Base-by-base conservation (phyloP, 2,329 filamentous ascomycete genomes). In the Trichoderma koningii region DNA sequence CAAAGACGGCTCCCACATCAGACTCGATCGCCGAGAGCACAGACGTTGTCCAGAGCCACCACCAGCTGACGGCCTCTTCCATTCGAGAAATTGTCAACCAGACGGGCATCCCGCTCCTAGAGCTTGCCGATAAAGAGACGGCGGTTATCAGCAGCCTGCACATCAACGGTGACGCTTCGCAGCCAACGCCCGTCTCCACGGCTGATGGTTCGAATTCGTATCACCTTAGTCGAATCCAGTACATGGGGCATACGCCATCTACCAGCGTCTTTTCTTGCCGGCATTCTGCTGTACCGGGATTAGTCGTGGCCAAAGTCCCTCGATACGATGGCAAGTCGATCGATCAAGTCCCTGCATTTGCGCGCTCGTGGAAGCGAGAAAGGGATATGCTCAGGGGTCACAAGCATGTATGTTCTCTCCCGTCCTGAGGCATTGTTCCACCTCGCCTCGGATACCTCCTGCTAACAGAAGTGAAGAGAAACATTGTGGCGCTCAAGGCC, bases 291-390 rank as follows among this genome's bases (percentile, higher is more conserved):
- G 17, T 63, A 10, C 19, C 50, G 5, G 34, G 12, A 10, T 7
- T 1, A 3, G 17, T 42, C 6, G 61, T 57, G 17, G 52, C 51
- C 1, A 64, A 64, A 42, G 61, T 64, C 23, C 61, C 56, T n/a
- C 50, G 7, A 23, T 55, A 34, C 17, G 23, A 63, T 0, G 26
- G 38, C 10, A 28, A 44, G 14, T 34, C 38, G 4, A 7, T 38
- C 10, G 1, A 30, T 34, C 3, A n/a, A 5, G 9, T 63, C 6
- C 10, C 7, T n/a, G 7, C 7, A 4, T 9, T 44, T 30, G 17
- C 26, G 12, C 10, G 5, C 5, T n/a, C 26, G 26, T 63, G 60
- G 60, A 55, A 55, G 19, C 26, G 23, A 34, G 60, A 63, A 55
- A 63, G 55, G 10, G 3, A 7, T 2, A 30, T 55, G 7, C 60